Conservation (phyloP, 2,329 filamentous ascomycete genomes). For the Aplosporella prunicola region DNA sequence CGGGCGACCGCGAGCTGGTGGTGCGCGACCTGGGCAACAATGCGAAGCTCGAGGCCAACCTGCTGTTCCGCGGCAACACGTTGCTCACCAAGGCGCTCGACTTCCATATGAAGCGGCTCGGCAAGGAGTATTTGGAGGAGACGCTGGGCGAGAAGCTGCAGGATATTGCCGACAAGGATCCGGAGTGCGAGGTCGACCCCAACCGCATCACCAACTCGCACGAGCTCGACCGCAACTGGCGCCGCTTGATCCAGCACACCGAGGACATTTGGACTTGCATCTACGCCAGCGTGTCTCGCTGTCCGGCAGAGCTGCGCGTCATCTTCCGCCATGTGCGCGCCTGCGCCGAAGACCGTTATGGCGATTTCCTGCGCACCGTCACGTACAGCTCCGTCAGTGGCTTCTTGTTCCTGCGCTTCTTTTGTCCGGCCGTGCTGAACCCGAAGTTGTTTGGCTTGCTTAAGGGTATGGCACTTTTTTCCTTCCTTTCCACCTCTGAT, state of each 20-base stretch:
- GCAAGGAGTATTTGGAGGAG: slow-evolving; percentile 85
- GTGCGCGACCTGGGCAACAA: slow-evolving; percentile 72
- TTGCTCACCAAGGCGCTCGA: slow-evolving; percentile 88
- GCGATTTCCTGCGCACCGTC: slow-evolving; percentile 81
- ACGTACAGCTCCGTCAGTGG: slow-evolving; percentile 91
- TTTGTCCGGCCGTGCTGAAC: slow-evolving; percentile 91
- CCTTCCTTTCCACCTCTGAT: slow-evolving; percentile 16
- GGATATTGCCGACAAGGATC: slow-evolving; percentile 84
- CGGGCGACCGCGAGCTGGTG: slow-evolving; percentile 58
- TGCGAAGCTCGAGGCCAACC: slow-evolving; percentile 77
- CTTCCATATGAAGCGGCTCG: slow-evolving; percentile 88
- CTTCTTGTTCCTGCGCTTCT: slow-evolving; percentile 88
- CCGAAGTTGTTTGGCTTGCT: slow-evolving; percentile 87
- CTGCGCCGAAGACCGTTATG: slow-evolving; percentile 89
- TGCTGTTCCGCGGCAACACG: slow-evolving; percentile 92
- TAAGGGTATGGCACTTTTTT: slow-evolving; percentile 42
- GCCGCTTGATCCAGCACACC: slow-evolving; percentile 63
- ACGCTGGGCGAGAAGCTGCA: slow-evolving; percentile 74
- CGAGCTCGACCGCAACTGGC: slow-evolving; percentile 78
- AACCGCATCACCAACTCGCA: slow-evolving; percentile 58
- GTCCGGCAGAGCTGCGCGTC: slow-evolving; percentile 71
- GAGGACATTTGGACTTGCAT: slow-evolving; percentile 82
- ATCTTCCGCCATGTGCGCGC: slow-evolving; percentile 87
- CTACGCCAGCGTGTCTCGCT: slow-evolving; percentile 58
- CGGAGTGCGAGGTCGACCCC: slow-evolving; percentile 91